Evolutionary conservation across 2,329 filamentous ascomycete genomes (phyloP), one percentile per base, ranked within the genome.

Genomic region (Tolypocladium ophioglossoides): DNA sequence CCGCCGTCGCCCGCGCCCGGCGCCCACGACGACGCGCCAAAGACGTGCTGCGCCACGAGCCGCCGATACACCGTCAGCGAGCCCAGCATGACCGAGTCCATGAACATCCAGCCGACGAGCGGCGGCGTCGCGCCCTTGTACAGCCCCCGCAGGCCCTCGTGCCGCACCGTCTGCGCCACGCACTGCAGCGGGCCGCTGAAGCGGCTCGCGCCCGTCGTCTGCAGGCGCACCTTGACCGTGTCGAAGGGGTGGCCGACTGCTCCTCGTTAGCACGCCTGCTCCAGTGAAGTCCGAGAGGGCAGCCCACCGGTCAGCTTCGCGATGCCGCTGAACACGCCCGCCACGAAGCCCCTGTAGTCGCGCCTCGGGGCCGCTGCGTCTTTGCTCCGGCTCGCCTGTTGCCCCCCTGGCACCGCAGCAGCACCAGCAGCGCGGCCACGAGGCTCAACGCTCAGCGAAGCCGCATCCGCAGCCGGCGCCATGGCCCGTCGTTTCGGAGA

Each of bases 91-190:
- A 85, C 68, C 44, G 75, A 80, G 74, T 99, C 94, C 92, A 97
- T 97, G 65, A 95, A 89, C 87, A 97, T 96, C 94, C 94, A 97
- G 63, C 94, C 94, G 52, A 96, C 83, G 50, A 97, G 77, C 52
- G 94, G 94, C 54, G 92, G 92, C 32, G 88, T 89, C 12, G 91
- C 91, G 63, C 92, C 91, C 74, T 97, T 99, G 79, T 97, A 99
- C 44, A 99, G 76, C 3, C 90, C 94, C 51, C 78, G 73, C 49
- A 95, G 72, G 50, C 92, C 92, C 71, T 99, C 94, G 67, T 91
- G 87, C 56, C 86, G 83, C 32, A 97, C 60, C 11, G 94, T 99
- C 68, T 92, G 86, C 54, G 87, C 70, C 11, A 96, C 74, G 67
- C 94, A 97, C 69, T 96, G 85, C 35, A 95, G 69, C 0, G 94